These are phyloP conservation scores for Starmerella stellata DNA, from an alignment of 805 yeast species.

Conservation along the genomic window DNA sequence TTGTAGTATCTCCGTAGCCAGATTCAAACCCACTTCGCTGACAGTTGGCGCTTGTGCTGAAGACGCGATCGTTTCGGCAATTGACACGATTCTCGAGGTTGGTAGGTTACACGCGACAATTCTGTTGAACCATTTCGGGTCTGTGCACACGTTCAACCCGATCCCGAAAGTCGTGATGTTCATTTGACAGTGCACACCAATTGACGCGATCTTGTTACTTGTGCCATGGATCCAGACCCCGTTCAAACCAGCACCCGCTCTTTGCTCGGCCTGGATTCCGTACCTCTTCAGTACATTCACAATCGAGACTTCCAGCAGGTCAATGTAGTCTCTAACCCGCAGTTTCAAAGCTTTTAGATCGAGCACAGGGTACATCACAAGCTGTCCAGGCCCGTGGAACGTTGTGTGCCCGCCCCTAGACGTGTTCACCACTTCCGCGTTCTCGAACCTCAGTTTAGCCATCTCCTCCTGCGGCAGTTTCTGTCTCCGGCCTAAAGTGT, in stretches of 20 bases:
- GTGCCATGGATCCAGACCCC: slow-evolving; percentile 65
- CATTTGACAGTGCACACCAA: slow-evolving; percentile 75
- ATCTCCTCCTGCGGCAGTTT: slow-evolving; percentile 25
- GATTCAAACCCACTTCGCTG: slow-evolving; percentile 28
- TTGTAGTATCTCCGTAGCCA: slow-evolving; percentile 23
- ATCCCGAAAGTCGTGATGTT: slow-evolving; percentile 80
- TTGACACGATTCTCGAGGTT: slow-evolving; percentile 37
- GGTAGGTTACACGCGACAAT: slow-evolving; percentile 78
- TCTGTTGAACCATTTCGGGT: slow-evolving; percentile 48
- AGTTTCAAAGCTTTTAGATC: slow-evolving; percentile 48
- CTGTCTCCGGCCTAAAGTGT: slow-evolving; percentile 83
- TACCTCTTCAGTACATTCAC: slow-evolving; percentile 30
- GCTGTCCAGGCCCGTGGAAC: slow-evolving; percentile 91
- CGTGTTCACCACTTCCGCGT: slow-evolving; percentile 51
- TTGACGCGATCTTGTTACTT: slow-evolving; percentile 55
- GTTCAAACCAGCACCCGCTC: slow-evolving; percentile 38
- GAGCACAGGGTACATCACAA: slow-evolving; percentile 64
- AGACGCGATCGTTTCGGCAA: slow-evolving; percentile 8
- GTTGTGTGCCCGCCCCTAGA: slow-evolving; percentile 92
- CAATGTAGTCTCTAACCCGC: slow-evolving; percentile 47
- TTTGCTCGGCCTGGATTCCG: slow-evolving; percentile 32
- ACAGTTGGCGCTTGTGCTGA: slow-evolving; percentile 13
- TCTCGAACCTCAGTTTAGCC: slow-evolving; percentile 8
- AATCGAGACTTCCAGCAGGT: slow-evolving; percentile 41
- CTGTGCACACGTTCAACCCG: slow-evolving; percentile 61